Evolutionary conservation across 2,329 filamentous ascomycete species (phyloP).

Genomic region (Aspergillus melleus): DNA sequence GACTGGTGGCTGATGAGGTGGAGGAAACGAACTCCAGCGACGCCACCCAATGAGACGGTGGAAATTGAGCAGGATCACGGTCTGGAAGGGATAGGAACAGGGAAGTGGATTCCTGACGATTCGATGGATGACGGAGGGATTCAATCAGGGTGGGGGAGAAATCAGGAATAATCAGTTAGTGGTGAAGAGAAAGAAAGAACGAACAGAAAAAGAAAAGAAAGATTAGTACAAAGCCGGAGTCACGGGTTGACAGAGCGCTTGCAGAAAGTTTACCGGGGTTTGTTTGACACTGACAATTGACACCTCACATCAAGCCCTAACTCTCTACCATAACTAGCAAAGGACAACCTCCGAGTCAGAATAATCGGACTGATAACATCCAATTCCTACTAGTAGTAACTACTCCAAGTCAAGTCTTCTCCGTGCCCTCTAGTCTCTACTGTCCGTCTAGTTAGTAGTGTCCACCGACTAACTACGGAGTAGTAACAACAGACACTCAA

Average conservation of each 20-base stretch:
- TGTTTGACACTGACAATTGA: no score
- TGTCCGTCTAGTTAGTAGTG: no score
- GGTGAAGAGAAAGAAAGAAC: neutral
- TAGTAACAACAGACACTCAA: neutral
- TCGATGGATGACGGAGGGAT: neutral
- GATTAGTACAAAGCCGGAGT: neutral
- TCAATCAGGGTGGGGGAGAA: neutral
- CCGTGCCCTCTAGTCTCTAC: no score
- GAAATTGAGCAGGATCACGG: neutral
- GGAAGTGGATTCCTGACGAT: neutral
- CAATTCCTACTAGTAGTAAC: no score
- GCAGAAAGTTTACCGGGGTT: neutral
- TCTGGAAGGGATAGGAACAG: neutral
- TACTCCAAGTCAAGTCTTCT: no score
- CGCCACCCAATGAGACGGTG: neutral
- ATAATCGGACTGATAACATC: no score
- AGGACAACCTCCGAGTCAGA: no score
- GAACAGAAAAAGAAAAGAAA: neutral
- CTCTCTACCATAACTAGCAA: no score
- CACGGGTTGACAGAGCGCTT: neutral
- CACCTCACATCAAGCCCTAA: no score
- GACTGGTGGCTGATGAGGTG: neutral
- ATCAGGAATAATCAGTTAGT: no score
- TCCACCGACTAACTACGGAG: no score
- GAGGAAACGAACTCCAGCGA: neutral